A percentile compares a stretch with the other conserved stretches of the same genome.
Conservation (phyloP, 2,329 filamentous ascomycete species). For the Canariomyces notabilis region DNA sequence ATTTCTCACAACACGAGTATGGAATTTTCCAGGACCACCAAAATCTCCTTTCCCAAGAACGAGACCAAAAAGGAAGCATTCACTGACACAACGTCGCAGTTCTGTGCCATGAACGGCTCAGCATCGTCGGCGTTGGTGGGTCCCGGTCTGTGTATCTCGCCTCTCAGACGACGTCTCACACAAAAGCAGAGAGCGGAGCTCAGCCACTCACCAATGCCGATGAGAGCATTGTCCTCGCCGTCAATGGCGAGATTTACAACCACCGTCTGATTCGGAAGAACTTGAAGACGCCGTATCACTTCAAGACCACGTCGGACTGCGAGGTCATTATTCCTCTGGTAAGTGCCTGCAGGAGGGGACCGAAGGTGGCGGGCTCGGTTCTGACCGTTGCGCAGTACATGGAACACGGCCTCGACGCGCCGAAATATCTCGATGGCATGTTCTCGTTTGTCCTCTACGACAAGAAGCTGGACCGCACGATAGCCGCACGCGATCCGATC, state of each 20-base stretch:
- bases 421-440: slow-evolving; percentile 95
- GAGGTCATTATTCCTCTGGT: slow-evolving; percentile 98
- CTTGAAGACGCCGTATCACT: slow-evolving; percentile 79
- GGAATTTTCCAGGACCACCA: slow-evolving; percentile 27
- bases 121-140: slow-evolving; percentile 93
- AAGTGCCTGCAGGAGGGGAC: slow-evolving; percentile 33
- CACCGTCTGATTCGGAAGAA: slow-evolving; percentile 89
- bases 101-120: slow-evolving; percentile 93
- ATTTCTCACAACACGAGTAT: slow-evolving; percentile 87
- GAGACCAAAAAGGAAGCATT: slow-evolving; percentile 5
- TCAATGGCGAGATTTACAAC: slow-evolving; percentile 99
- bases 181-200: slow-evolving; percentile 73
- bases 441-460: slow-evolving; percentile 99
- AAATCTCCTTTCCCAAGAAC: slow-evolving; percentile 1
- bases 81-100: slow-evolving; percentile 49
- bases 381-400: slow-evolving; percentile 59
- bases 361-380: background rate
- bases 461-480: slow-evolving; percentile 84
- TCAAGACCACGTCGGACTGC: slow-evolving; percentile 98
- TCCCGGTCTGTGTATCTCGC: slow-evolving; percentile 24
- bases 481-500: slow-evolving; percentile 93
- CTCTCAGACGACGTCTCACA: slow-evolving; percentile 24
- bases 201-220: slow-evolving; percentile 94
- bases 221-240: slow-evolving; percentile 79
- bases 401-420: slow-evolving; percentile 85